Base-by-base conservation (phyloP, 768 basidiomycete species). In the Boletus sensibilis region DNA sequence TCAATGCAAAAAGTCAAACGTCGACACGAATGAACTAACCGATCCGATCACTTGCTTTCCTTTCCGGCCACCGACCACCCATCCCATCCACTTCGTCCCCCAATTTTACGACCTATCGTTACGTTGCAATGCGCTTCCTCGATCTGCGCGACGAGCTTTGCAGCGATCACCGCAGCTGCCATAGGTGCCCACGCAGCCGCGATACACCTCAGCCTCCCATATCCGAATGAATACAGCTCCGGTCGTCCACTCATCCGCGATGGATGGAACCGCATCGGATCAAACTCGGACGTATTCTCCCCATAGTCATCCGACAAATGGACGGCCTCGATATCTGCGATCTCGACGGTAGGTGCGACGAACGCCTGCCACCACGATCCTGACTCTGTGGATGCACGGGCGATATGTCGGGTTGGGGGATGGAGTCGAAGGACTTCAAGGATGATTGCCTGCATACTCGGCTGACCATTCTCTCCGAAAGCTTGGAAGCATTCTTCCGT, bases 151-250 rank as follows among this genome's bases (percentile, higher is more conserved):
- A 82, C 56, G 0, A 82, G 58, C 4, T 75, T 76, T 2, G 75
- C 82, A 5, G 73, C 72, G 5, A 86, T 76, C 0, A 83, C 52
- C 0, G 72, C 84, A 1, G 78, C 80, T 0, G 82, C 82, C 64
- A 79, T 74, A 0, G 85, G 85, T 2, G 85, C 85, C 83, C 84
- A 84, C 0, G 65, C 65, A 6, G 68, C 66, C 0, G 82, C 85
- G 1, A 81, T 65, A 47, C 50, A 84, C 60, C 12, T 69, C 64
- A 71, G 12, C 6, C 35, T 49, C 5, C 27, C 83, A 46, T 72
- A 65, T 2, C 85, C 85, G 60, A 87, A 87, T 0, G 81, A 72
- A 13, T 72, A 68, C 33, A 61, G 64, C 54, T 31, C 68, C 1
- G 70, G 57, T 60, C 67, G 54, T 62, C 64, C 44, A 16, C 38